Evolutionary conservation across 2,329 filamentous ascomycete genomes (phyloP).

Genomic region (Rutstroemia sp.): DNA sequence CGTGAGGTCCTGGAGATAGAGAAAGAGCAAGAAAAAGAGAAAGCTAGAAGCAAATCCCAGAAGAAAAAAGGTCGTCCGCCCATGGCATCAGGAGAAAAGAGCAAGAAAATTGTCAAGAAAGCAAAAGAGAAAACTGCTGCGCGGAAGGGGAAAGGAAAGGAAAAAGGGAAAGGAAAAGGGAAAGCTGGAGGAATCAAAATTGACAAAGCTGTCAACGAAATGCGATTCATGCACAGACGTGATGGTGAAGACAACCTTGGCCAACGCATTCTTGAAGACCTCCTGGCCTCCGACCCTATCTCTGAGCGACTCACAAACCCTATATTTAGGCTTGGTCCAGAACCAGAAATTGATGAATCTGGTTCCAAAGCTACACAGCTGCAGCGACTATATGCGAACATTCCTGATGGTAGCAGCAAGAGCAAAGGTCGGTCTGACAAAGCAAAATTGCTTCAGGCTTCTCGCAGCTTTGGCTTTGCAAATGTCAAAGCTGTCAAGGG

Average conservation of each 20-base stretch:
- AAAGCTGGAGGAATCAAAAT: neutral
- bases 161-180: slow-evolving; percentile 12
- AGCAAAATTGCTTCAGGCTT: slow-evolving; percentile 31
- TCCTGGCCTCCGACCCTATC: slow-evolving; percentile 19
- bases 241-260: slow-evolving; percentile 15
- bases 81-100: neutral
- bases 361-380: slow-evolving; percentile 21
- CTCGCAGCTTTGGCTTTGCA: slow-evolving; percentile 35
- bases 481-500: slow-evolving; percentile 28
- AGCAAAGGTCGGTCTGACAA: slow-evolving; percentile 28
- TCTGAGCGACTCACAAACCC: slow-evolving; percentile 19
- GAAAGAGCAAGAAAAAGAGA: slow-evolving; percentile 13
- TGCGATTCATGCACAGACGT: neutral
- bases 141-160: slow-evolving; percentile 8
- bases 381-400: slow-evolving; percentile 20
- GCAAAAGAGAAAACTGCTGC: neutral
- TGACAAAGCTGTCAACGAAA: neutral
- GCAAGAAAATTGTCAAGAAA: neutral
- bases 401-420: slow-evolving; percentile 17
- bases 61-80: slow-evolving; percentile 13
- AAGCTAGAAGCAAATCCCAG: slow-evolving; percentile 15
- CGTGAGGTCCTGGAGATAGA: slow-evolving; percentile 10
- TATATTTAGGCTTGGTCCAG: slow-evolving; percentile 13
- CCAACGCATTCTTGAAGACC: slow-evolving; percentile 17
- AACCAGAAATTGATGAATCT: slow-evolving; percentile 15